Conservation (phyloP, 768 basidiomycete species). For the Ramaria rubella region DNA sequence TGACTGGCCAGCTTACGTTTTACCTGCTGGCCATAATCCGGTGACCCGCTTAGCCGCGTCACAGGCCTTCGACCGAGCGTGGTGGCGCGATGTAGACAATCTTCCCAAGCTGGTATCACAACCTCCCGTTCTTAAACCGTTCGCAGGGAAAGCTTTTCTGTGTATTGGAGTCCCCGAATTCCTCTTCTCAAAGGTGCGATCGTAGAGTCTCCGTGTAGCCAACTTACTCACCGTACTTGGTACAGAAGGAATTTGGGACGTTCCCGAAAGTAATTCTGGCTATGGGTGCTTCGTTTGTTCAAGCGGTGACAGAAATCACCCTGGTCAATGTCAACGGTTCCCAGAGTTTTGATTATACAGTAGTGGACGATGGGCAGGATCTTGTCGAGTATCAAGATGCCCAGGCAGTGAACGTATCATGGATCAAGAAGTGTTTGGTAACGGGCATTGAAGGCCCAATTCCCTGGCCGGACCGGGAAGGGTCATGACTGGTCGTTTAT, state of each 20-base stretch:
- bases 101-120: conserved; percentile 55
- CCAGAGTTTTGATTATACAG: conserved; percentile 49
- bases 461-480: conserved; percentile 6
- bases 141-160: conserved; percentile 48
- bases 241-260: conserved; percentile 33
- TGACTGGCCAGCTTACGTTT: conserved; percentile 60
- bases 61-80: conserved; percentile 42
- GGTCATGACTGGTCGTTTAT: background rate
- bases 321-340: conserved; percentile 32
- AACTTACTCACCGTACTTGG: background rate
- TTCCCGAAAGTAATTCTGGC: conserved; percentile 64
- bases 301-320: conserved; percentile 48
- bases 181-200: conserved; percentile 28
- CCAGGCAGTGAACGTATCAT: conserved; percentile 48
- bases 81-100: conserved; percentile 45
- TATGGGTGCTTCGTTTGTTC: conserved; percentile 71
- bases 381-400: conserved; percentile 21
- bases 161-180: conserved; percentile 50
- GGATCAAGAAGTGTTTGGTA: conserved; percentile 76
- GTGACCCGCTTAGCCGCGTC: conserved; percentile 35
- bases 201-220: background rate
- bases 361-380: conserved; percentile 38
- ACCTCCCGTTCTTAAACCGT: conserved; percentile 49
- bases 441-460: conserved; percentile 35
- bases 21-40: conserved; percentile 43